Base-by-base conservation (phyloP, 805 yeast genomes). In the Yarrowia keelungensis region DNA sequence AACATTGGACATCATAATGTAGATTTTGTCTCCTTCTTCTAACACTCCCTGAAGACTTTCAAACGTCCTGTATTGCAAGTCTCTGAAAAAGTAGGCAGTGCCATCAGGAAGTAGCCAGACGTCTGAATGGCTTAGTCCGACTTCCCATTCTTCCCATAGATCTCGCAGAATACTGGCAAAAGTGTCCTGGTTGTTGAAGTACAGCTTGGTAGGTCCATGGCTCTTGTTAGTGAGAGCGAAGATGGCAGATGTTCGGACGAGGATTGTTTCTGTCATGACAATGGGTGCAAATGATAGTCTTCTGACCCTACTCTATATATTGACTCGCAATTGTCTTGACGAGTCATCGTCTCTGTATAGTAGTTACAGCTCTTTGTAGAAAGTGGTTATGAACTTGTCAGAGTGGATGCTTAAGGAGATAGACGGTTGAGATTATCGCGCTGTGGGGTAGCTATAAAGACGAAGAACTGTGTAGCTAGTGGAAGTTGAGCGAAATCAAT, bases 1-100 rank as follows among this genome's bases (percentile, higher is more conserved):
- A 5, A 53, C 43, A 8, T 22, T 45, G 2, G 59, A 53, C 35
- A 53, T 38, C 59, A 53, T 53, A 11, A 53, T 53, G 45, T 53
- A 38, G 43, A 53, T 22, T 12, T 16, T 16, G 4, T 38, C 45
- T 9, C 22, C 45, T 26, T 26, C 32, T 26, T 26, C 32, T 2
- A 26, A 5, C 32, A 26, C 12, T 38, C 19, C 9, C 16, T 19
- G 45, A 39, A n/a, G 16, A 16, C 32, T 53, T 45, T 16, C 43
- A 19, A 53, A 53, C 11, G 16, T 36, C 26, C 8, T 16, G 58
- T 36, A 12, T 4, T 38, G 58, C 35, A 53, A 38, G 32, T 53
- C 58, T 53, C 58, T 35, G 58, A 38, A 53, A 16, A 53, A 53
- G 35, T 8, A 5, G 2, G 43, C 58, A 12, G n/a, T 12, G 11